These are phyloP conservation scores for Gossypium trilobum DNA, from an alignment of 441 rosid genomes.

Conservation along the genomic window DNA sequence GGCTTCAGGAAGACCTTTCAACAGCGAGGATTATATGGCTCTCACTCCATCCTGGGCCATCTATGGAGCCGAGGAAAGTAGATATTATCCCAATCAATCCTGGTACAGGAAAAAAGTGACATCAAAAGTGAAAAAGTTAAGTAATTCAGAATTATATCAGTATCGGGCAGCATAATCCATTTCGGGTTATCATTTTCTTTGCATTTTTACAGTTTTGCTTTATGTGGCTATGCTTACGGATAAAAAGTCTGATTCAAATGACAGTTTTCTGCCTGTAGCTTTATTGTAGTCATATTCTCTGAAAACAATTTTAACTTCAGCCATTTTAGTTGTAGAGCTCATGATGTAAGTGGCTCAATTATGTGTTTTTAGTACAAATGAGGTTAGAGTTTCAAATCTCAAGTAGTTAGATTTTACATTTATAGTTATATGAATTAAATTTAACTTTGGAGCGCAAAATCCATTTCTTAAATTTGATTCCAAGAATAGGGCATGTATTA, in stretches of 20 bases:
- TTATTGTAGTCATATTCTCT: neutral
- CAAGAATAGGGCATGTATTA: neutral
- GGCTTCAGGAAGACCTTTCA: slow-evolving; percentile 69
- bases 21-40: slow-evolving; percentile 74
- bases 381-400: neutral
- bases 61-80: slow-evolving; percentile 84
- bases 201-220: slow-evolving; percentile 13
- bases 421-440: neutral
- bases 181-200: neutral
- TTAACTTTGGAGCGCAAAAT: neutral
- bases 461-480: too few species aligned
- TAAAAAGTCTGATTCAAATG: neutral
- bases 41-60: slow-evolving; percentile 82
- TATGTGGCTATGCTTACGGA: neutral
- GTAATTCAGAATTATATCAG: slow-evolving; percentile 5
- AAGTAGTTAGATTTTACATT: neutral
- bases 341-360: neutral
- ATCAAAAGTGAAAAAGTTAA: slow-evolving; percentile 51
- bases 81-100: slow-evolving; percentile 76
- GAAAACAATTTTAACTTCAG: slow-evolving; percentile 1
- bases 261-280: neutral
- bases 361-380: neutral
- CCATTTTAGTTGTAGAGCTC: neutral
- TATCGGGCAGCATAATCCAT: neutral
- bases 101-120: slow-evolving; percentile 79